Conservation (phyloP, 306 rosid genomes). For the Medicago arabica region DNA sequence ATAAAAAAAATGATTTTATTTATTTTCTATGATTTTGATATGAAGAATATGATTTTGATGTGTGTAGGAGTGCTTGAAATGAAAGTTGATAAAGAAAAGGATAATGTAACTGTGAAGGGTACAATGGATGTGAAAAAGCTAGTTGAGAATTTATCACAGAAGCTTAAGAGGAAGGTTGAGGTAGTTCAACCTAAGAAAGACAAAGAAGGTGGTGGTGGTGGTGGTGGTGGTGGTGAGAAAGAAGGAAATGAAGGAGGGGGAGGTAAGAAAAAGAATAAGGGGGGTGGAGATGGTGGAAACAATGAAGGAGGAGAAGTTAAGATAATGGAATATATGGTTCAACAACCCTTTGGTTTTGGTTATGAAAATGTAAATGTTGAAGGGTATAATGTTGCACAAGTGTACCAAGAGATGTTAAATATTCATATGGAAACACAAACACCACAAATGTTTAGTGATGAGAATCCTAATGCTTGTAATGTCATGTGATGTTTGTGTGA, state of each 20-base stretch:
- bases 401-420: slow-evolving; percentile 46
- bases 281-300: background rate
- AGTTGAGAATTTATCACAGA: slow-evolving; percentile 51
- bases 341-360: slow-evolving; percentile 30
- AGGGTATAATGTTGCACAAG: slow-evolving; percentile 44
- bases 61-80: slow-evolving; percentile 59
- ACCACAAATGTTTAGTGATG: slow-evolving; percentile 85
- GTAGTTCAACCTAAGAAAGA: slow-evolving; percentile 77
- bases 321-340: slow-evolving; percentile 42
- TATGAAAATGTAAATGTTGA: slow-evolving; percentile 33
- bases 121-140: slow-evolving; percentile 75
- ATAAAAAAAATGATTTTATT: background rate
- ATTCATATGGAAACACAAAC: slow-evolving; percentile 51
- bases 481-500: slow-evolving; percentile 61
- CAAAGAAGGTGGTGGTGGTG: slow-evolving; percentile 24
- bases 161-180: slow-evolving; percentile 69
- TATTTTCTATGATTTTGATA: background rate
- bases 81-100: slow-evolving; percentile 69
- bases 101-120: slow-evolving; percentile 66
- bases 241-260: slow-evolving; percentile 24
- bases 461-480: slow-evolving; percentile 89
- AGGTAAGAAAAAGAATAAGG: slow-evolving; percentile 46
- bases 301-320: slow-evolving; percentile 42
- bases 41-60: background rate
- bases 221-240: slow-evolving; percentile 22